Conservation (phyloP, 2,329 filamentous ascomycete genomes). For the Fusarium coffeatum region DNA sequence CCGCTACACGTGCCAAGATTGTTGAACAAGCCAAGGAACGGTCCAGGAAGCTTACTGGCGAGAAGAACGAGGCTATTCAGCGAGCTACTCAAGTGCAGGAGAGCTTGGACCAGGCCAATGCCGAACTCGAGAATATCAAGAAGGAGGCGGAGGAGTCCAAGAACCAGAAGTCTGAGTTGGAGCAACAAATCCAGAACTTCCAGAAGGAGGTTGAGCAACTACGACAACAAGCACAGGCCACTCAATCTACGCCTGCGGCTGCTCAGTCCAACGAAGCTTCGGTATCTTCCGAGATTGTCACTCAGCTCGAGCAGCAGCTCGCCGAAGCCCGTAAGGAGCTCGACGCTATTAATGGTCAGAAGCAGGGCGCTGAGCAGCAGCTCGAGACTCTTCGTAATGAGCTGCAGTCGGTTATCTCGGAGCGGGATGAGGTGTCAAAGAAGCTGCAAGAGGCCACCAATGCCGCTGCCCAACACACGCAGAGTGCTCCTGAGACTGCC, state of each 20-base stretch:
- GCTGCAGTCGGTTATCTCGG: conserved; percentile 69
- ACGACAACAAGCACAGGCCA: conserved; percentile 50
- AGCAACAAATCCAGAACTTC: conserved; percentile 59
- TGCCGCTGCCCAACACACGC: conserved; percentile 48
- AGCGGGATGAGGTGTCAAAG: conserved; percentile 70
- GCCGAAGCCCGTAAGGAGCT: conserved; percentile 68
- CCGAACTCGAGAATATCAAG: conserved; percentile 66
- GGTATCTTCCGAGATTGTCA: conserved; percentile 59
- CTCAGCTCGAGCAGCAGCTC: conserved; percentile 63
- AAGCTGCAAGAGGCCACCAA: conserved; percentile 51
- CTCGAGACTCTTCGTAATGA: conserved; percentile 66
- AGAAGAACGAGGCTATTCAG: conserved; percentile 64
- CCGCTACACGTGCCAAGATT: conserved; percentile 63
- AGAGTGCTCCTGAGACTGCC: conserved; percentile 55
- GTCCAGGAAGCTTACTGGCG: conserved; percentile 64
- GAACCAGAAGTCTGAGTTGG: conserved; percentile 52
- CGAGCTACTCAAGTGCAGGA: conserved; percentile 65
- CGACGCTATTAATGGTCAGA: conserved; percentile 73
- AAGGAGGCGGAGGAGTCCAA: conserved; percentile 50
- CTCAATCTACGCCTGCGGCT: conserved; percentile 54
- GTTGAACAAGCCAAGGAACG: conserved; percentile 73
- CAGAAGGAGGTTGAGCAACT: conserved; percentile 56
- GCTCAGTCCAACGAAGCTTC: conserved; percentile 52
- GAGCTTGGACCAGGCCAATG: conserved; percentile 59
- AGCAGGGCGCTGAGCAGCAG: conserved; percentile 74